Evolutionary conservation across 1,284 basidiomycete genomes (phyloP).

Genomic region (Kwoniella shivajii): DNA sequence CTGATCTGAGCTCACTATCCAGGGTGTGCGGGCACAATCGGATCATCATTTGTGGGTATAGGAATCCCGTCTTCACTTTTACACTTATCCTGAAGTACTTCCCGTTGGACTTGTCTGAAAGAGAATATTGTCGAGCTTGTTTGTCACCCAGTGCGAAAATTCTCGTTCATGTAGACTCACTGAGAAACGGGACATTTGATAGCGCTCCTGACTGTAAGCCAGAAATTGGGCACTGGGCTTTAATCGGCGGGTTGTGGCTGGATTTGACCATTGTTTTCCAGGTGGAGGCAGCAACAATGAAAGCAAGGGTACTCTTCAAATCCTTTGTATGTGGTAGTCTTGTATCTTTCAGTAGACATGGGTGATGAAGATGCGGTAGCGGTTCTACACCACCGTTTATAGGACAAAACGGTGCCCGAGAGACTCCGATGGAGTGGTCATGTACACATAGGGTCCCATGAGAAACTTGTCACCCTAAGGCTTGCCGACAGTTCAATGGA

Average conservation of each 20-base stretch:
- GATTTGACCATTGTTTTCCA: conserved; percentile 4
- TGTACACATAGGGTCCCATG: too few species aligned
- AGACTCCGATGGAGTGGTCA: too few species aligned
- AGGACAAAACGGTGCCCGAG: too few species aligned
- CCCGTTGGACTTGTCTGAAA: conserved; percentile 31
- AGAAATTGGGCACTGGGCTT: conserved; percentile 8
- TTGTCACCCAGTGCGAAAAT: conserved; percentile 26
- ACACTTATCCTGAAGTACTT: conserved; percentile 41
- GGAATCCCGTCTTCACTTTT: conserved; percentile 31
- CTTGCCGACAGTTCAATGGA: too few species aligned
- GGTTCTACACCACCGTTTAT: too few species aligned
- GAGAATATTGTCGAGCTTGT: conserved; percentile 40
- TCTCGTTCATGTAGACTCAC: conserved; percentile 10
- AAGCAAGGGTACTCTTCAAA: conserved; percentile 10
- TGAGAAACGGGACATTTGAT: conserved; percentile 14
- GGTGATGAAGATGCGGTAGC: too few species aligned
- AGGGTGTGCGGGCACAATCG: conserved; percentile 17
- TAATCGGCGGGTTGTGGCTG: background rate
- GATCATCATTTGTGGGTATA: conserved; percentile 8
- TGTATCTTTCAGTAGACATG: background rate
- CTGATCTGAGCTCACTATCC: conserved; percentile 22
- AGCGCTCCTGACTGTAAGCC: conserved; percentile 6
- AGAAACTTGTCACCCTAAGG: too few species aligned
- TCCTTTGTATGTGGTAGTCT: conserved; percentile 1
- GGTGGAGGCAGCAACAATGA: conserved; percentile 7